Base-by-base conservation (phyloP, 805 yeast genomes). In the Priceomyces medius region DNA sequence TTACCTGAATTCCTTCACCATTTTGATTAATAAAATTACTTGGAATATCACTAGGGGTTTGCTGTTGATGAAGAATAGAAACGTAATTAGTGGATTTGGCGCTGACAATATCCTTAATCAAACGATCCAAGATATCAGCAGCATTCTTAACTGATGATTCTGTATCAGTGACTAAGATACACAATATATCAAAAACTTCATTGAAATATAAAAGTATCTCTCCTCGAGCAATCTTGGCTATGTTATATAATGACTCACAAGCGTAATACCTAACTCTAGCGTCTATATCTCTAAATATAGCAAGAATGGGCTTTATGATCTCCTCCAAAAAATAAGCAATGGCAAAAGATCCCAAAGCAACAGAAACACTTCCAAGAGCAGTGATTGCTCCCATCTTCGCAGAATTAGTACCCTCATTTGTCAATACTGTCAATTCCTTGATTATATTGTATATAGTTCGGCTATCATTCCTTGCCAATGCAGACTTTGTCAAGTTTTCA, bases 191-290 rank as follows among this genome's bases (percentile, higher is more conserved):
- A 59, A 93, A 93, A 2, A 89, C 84, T 64, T 93, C 98, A 63
- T 91, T 93, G 72, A 93, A 93, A 59, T 88, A 90, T 9, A 85
- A 70, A 46, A 93, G 68, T 17, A 93, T 87, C 63, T 93, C 98
- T 20, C 98, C 98, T 51, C 95, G 81, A 3, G 98, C 96, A 16
- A 93, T 95, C 57, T 93, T 93, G 35, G 98, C 96, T 35, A 93
- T 90, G 63, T 93, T 93, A 64, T 93, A 93, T 46, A 93, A 72
- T 36, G 95, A 85, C 57, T 93, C 99, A 66, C 98, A 93, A 0
- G 99, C 97, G 61, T 89, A 93, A 56, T 93, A 93, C 41, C 99
- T 74, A 7, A 93, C 99, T 50, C 95, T 79, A n/a, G 96, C 91
- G 60, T 93, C 97, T 45, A 93, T 96, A 56, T 93, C 99, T 37